Evolutionary conservation across 2,329 filamentous ascomycete genomes (phyloP).

Genomic region (Cordyceps farinosa): DNA sequence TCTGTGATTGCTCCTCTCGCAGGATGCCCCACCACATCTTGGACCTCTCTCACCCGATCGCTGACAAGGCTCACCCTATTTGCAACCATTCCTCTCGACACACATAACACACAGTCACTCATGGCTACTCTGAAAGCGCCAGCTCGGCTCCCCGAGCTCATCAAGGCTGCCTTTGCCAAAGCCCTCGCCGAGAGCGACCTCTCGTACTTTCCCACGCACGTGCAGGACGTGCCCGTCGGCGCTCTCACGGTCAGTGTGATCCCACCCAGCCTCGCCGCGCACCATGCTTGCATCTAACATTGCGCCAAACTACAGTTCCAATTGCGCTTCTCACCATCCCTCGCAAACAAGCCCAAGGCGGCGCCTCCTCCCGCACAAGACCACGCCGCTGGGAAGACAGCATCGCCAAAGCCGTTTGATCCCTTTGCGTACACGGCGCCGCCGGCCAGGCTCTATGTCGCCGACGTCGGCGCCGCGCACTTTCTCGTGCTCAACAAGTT

Average conservation of each 20-base stretch:
- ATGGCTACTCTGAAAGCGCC: constrained; percentile 43
- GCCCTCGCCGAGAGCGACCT: constrained; percentile 48
- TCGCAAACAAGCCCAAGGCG: constrained; percentile 63
- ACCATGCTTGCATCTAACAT: constrained; percentile 1
- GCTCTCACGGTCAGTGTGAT: constrained; percentile 39
- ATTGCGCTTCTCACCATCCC: constrained; percentile 64
- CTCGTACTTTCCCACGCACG: constrained; percentile 53
- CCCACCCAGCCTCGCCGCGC: background rate
- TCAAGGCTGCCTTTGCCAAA: constrained; percentile 46
- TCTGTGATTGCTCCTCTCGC: background rate
- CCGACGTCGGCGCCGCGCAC: constrained; percentile 51
- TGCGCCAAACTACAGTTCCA: constrained; percentile 54
- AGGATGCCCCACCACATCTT: background rate
- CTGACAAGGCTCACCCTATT: background rate
- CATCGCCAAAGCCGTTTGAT: constrained; percentile 45
- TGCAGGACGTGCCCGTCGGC: constrained; percentile 43
- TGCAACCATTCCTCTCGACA: background rate
- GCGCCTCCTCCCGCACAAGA: constrained; percentile 32
- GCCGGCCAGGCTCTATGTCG: constrained; percentile 49
- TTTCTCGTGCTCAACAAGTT: constrained; percentile 72
- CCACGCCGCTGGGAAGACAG: constrained; percentile 24
- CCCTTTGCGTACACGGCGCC: constrained; percentile 60
- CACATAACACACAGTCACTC: background rate
- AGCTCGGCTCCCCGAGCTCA: constrained; percentile 47
- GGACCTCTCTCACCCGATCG: background rate